phyloP scores from a whole-genome alignment of 2,329 filamentous ascomycete genomes.

The Fusarium sp. region DNA sequence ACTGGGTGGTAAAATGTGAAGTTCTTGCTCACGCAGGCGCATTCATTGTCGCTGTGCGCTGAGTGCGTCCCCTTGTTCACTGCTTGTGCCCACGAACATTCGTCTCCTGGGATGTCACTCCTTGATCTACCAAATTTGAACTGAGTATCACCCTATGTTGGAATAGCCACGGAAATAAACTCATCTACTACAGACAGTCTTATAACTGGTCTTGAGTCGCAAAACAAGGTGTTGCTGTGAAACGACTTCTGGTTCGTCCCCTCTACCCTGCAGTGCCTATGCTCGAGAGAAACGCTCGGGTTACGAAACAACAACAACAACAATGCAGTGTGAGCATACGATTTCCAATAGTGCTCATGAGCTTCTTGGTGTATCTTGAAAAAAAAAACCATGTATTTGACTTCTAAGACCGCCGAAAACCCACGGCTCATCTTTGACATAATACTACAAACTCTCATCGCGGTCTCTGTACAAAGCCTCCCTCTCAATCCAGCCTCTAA shows the following conservation, averaged over 20 bases:
- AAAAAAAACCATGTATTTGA: too few relatives aligned
- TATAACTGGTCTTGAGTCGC: fast-evolving
- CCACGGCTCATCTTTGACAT: fast-evolving
- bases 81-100: fast-evolving
- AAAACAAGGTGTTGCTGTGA: too few relatives aligned
- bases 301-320: too few relatives aligned
- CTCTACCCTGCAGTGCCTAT: neutral
- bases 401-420: too few relatives aligned
- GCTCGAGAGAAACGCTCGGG: neutral
- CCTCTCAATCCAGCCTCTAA: constrained; percentile 66
- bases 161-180: neutral
- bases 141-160: fast-evolving
- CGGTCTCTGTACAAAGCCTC: constrained; percentile 63
- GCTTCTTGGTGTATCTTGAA: fast-evolving
- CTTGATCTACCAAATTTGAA: too few relatives aligned
- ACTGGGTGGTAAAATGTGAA: neutral
- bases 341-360: too few relatives aligned
- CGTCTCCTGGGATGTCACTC: neutral
- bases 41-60: neutral
- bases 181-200: fast-evolving
- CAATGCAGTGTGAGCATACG: neutral
- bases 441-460: neutral
- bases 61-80: fast-evolving
- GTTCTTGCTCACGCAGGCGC: fast-evolving
- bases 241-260: fast-evolving